Conservation (phyloP, 2,329 filamentous ascomycete genomes). For the Bipolaris gigantea region DNA sequence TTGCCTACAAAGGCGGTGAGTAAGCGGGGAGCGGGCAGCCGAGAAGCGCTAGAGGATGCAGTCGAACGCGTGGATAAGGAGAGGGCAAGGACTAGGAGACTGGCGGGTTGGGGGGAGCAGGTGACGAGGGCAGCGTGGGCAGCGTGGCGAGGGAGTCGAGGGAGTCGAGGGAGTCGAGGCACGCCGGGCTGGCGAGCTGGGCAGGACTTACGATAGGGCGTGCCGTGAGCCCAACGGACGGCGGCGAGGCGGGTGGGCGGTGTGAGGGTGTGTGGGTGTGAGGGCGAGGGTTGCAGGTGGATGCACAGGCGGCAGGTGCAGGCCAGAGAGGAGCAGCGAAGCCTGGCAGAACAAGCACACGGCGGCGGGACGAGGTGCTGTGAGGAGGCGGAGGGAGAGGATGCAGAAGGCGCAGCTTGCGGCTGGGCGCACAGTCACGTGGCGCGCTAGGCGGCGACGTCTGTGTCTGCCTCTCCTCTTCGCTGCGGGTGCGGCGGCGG, state of each 20-base stretch:
- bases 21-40: slow-evolving; percentile 40
- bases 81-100: slow-evolving; percentile 2
- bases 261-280: slow-evolving; percentile 8
- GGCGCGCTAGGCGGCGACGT: slow-evolving; percentile 12
- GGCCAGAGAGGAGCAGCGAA: slow-evolving; percentile 29
- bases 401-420: slow-evolving; percentile 15
- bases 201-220: slow-evolving; percentile 43
- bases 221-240: slow-evolving; percentile 44
- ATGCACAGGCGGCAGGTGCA: slow-evolving; percentile 33
- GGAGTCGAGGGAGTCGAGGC: too few relatives aligned
- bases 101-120: slow-evolving; percentile 14
- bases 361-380: slow-evolving; percentile 22
- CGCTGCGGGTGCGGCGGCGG: slow-evolving; percentile 13
- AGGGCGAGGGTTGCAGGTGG: slow-evolving; percentile 12
- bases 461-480: too few relatives aligned
- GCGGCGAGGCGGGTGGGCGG: slow-evolving; percentile 21
- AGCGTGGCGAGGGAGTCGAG: slow-evolving; percentile 19
- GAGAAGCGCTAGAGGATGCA: slow-evolving; percentile 23
- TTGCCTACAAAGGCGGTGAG: slow-evolving; percentile 48
- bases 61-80: slow-evolving; percentile 7
- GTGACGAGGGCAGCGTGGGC: slow-evolving; percentile 12
- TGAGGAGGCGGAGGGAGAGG: slow-evolving; percentile 24
- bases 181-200: slow-evolving; percentile 28
- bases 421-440: slow-evolving; percentile 21
- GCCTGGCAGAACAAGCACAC: slow-evolving; percentile 33